Percentiles rank a stretch among this genome's conserved stretches.
These are phyloP conservation scores for Centella asiatica DNA, from an alignment of 129 eudicot genomes.

Conservation along the genomic window DNA sequence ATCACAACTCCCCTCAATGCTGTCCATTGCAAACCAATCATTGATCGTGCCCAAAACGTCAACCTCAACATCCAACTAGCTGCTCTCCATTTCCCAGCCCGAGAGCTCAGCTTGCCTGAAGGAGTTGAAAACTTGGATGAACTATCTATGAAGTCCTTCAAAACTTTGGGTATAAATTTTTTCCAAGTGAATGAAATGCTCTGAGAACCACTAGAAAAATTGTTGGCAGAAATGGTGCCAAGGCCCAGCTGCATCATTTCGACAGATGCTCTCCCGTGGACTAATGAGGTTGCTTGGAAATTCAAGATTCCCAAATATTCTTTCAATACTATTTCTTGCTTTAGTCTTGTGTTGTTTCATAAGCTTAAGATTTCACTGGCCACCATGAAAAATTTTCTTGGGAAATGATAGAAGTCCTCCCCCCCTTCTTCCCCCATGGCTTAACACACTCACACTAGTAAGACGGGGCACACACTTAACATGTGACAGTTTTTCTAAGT, in stretches of 20 bases:
- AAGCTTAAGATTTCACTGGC: no score
- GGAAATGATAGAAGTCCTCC: no score
- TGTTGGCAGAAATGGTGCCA: conserved; percentile 17
- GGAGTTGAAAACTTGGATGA: conserved; percentile 66
- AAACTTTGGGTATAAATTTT: conserved; percentile 22
- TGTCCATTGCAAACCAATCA: conserved; percentile 8
- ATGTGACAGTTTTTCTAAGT: no score
- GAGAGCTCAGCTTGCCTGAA: conserved; percentile 47
- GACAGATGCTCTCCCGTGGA: no score
- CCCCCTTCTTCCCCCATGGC: no score
- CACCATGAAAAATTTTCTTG: no score
- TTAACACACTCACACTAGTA: no score
- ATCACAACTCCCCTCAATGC: conserved; percentile 31
- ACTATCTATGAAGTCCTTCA: conserved; percentile 30
- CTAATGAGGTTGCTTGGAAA: no score
- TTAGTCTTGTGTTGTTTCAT: conserved; percentile 30
- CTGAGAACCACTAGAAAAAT: conserved; percentile 29
- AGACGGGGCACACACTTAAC: no score
- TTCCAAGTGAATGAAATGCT: conserved; percentile 28
- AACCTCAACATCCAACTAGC: conserved; percentile 16
- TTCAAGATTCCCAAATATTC: conserved; percentile 52
- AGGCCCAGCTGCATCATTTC: no score
- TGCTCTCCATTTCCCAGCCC: conserved; percentile 34
- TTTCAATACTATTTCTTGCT: conserved; percentile 51
- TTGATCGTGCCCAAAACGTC: conserved; percentile 12